These are phyloP conservation scores for Fusarium sp. DNA, from an alignment of 2,329 filamentous ascomycete genomes.

Conservation along the genomic window DNA sequence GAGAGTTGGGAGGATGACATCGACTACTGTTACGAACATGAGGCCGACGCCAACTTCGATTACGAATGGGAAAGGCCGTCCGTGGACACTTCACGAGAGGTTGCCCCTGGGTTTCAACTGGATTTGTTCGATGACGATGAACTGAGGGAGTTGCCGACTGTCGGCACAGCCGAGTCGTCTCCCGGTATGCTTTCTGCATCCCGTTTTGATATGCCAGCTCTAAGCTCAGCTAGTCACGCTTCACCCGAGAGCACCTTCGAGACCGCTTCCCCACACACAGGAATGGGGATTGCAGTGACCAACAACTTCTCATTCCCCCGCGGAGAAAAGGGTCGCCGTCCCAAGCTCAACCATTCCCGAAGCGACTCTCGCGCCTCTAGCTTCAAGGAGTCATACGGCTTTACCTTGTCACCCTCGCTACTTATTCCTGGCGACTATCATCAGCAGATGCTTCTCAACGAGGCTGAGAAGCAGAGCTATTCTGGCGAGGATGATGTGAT, in stretches of 20 bases:
- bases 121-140: slow-evolving; percentile 42
- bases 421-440: slow-evolving; percentile 71
- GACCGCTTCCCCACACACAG: slow-evolving; percentile 56
- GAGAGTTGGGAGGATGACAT: slow-evolving; percentile 76
- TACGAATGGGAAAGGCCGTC: slow-evolving; percentile 73
- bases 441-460: slow-evolving; percentile 60
- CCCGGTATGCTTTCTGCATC: slow-evolving; percentile 47
- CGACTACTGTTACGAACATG: slow-evolving; percentile 77
- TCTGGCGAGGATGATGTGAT: slow-evolving; percentile 51
- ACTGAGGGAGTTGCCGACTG: slow-evolving; percentile 37
- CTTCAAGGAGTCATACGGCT: slow-evolving; percentile 70
- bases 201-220: slow-evolving; percentile 57
- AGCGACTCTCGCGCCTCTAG: slow-evolving; percentile 62
- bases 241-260: slow-evolving; percentile 57
- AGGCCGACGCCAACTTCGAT: slow-evolving; percentile 73
- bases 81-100: slow-evolving; percentile 54
- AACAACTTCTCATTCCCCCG: slow-evolving; percentile 66
- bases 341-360: slow-evolving; percentile 51
- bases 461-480: slow-evolving; percentile 45
- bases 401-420: slow-evolving; percentile 70
- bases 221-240: slow-evolving; percentile 62
- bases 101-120: slow-evolving; percentile 40
- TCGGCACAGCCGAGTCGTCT: slow-evolving; percentile 38
- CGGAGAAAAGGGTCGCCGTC: slow-evolving; percentile 50
- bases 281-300: slow-evolving; percentile 52